A percentile compares a stretch with the other conserved stretches of the same genome.
Conservation (phyloP, 768 basidiomycete species). For the Russula abietina region DNA sequence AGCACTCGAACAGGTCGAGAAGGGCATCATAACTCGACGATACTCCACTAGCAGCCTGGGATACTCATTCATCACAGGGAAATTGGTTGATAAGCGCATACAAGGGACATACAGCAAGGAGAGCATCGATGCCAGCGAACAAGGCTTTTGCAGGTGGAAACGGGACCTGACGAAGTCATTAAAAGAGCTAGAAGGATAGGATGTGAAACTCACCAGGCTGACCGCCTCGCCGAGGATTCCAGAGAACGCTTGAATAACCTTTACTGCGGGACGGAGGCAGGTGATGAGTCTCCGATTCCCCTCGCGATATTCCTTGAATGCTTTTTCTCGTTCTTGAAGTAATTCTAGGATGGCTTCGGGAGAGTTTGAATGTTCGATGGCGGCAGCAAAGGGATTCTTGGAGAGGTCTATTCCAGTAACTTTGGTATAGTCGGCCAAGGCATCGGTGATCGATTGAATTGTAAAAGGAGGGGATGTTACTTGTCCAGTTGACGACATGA, state of each 20-base stretch:
- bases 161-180: not conserved
- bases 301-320: constrained; percentile 1
- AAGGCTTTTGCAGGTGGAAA: not conserved
- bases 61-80: not conserved
- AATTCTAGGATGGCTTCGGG: not conserved
- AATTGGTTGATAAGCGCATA: not conserved
- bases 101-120: not conserved
- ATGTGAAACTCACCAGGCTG: not conserved
- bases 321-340: not conserved
- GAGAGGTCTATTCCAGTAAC: not conserved
- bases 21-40: constrained; percentile 4
- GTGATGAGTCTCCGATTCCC: not conserved
- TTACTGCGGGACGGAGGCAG: not conserved
- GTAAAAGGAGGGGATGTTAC: not conserved
- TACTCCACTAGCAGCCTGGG: not conserved
- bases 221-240: not conserved
- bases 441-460: not conserved
- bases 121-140: not conserved
- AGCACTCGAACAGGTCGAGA: not conserved
- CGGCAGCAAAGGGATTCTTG: not conserved
- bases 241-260: not conserved
- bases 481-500: not conserved
- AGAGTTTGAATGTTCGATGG: not conserved
- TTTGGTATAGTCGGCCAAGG: not conserved
- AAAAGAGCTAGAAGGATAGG: no score